Base-by-base conservation (phyloP, 208 protist genomes). In the Leishmania turanica region DNA sequence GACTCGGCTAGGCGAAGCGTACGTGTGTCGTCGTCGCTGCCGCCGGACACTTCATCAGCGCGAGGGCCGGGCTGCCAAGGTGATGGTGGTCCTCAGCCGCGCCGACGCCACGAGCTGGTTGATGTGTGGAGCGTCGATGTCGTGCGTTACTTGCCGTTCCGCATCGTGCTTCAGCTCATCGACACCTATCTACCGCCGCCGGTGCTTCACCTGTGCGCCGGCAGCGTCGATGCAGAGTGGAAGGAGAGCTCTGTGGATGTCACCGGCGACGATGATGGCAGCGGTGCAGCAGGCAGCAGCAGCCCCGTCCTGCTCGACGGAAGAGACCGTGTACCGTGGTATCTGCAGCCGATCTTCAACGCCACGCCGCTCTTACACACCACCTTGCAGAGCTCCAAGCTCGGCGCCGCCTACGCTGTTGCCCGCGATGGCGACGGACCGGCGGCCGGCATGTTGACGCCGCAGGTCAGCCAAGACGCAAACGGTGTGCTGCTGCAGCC, bases 161-260 rank as follows among this genome's bases (percentile, higher is more conserved):
- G 90, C 27, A 81, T 93, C 24, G 27, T 89, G 37, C 79, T 94
- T 7, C 80, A 84, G 58, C 84, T 95, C 47, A 79, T 93, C 37
- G 92, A 96, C 73, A 85, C 81, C 8, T 95, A 93, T 79, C 53
- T 96, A 7, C 62, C 88, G 1, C 90, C 88, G 3, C 82, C 89
- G 19, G 45, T 86, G 34, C 65, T 89, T 71, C 83, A 82, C 51
- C 49, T 78, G 27, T 77, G 69, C 58, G 62, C 51, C 45, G 49
- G 82, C 53, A 69, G 65, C 71, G 62, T 27, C 5, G 82, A 79
- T 31, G 72, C 40, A 21, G 77, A 69, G 37, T 42, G 49, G 15
- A 56, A 34, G 60, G 72, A 40, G 40, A 60, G 24, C 62, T 45
- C 27, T 69, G 58, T 42, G 31, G 74, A 45, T 37, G 54, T 76